These are phyloP conservation scores for Colletotrichum horii DNA, from an alignment of 2,329 filamentous ascomycete species.

Conservation along the genomic window DNA sequence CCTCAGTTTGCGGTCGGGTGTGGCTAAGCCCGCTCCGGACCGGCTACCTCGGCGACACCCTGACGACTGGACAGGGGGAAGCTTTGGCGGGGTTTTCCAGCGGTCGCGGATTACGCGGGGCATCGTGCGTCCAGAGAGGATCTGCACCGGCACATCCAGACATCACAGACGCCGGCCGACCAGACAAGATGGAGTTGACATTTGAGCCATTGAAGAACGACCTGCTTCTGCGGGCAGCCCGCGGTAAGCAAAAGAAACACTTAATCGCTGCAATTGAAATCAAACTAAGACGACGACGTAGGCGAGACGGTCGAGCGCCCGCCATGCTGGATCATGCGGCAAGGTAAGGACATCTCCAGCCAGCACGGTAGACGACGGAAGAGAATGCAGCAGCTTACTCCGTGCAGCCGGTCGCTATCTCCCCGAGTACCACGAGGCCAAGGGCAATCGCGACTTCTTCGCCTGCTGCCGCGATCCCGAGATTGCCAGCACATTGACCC, in stretches of 20 bases:
- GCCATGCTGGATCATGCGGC: slow-evolving; percentile 99
- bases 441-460: slow-evolving; percentile 92
- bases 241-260: slow-evolving; percentile 65
- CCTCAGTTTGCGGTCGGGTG: not conserved
- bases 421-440: slow-evolving; percentile 96
- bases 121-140: not conserved
- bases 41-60: not conserved
- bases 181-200: slow-evolving; percentile 64
- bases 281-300: slow-evolving; percentile 41
- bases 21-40: not conserved
- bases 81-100: slow-evolving; percentile 22
- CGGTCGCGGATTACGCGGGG: not conserved
- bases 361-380: not conserved
- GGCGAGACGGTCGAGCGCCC: slow-evolving; percentile 91
- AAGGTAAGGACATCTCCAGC: slow-evolving; percentile 66
- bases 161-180: slow-evolving; percentile 13
- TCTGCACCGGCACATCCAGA: slow-evolving; percentile 15
- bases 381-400: not conserved
- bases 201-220: slow-evolving; percentile 94
- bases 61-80: not conserved
- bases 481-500: slow-evolving; percentile 88
- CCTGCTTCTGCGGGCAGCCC: slow-evolving; percentile 85
- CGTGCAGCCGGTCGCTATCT: slow-evolving; percentile 87
- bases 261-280: not conserved
- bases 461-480: slow-evolving; percentile 94